Base-by-base conservation (phyloP, 2,329 filamentous ascomycete genomes). In the Neofusicoccum parvum region DNA sequence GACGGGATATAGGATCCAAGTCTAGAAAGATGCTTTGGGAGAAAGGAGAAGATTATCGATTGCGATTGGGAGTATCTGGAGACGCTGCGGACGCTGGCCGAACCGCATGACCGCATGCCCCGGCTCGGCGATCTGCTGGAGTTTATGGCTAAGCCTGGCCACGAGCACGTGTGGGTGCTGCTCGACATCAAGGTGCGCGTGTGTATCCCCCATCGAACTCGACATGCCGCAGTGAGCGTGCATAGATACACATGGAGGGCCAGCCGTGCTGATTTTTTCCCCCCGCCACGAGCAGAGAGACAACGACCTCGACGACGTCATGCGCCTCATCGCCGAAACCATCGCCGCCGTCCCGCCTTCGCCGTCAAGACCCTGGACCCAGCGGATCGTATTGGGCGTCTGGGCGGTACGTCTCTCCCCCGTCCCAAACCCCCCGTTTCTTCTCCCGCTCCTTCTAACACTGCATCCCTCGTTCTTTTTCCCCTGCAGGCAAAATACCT, bases 21-120 rank as follows among this genome's bases (percentile, higher is more conserved):
- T 2, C 82, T 97, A 39, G 89, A 91, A 76, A 86, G 94, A 53
- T 96, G 92, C 77, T 97, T 91, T 75, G 93, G 93, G 12, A 80
- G 87, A n/a, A 82, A 89, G 37, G 84, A 88, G 39, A 89, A 87
- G 71, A 85, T 97, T 66, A 83, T 86, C 56, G 91, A 96, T 72
- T 92, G 88, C 75, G 86, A 90, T 66, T 97, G 92, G 90, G 81
- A 82, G 4, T 89, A 92, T 70, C 79, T 97, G 54, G 85, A 86
- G 70, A 86, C 85, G 2, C 79, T 96, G 45, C 82, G 85, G 46
- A 96, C 92, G 0, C 67, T 90, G 5, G 82, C 85, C 65, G 84
- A 86, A 67, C 92, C 92, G 9, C 85, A 87, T 65, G 85, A 91
- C 74, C 82, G 83, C 1, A 89, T 98, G 87, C 88, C 93, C 4